Evolutionary conservation across 2,329 filamentous ascomycete genomes (phyloP), one percentile per base, ranked within the genome.

Genomic region (Fusarium continuum): DNA sequence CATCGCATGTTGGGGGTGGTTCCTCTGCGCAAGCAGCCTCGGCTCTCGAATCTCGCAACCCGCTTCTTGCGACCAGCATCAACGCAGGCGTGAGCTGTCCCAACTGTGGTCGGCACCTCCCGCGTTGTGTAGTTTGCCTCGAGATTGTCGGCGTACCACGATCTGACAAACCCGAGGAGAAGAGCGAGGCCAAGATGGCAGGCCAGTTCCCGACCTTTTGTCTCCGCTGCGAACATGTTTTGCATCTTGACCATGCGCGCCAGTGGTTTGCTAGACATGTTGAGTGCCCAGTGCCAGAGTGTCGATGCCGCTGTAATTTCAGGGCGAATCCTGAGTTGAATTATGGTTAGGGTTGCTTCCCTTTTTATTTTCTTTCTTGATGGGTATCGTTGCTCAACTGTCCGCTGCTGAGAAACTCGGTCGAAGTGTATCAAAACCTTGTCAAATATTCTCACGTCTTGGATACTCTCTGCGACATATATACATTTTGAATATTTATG

Each of bases 231-330:
- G 87, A 89, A 69, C 88, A 91, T 70, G 86, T 88, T 9, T 75
- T 88, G 69, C 88, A 91, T 67, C 78, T 89, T 54, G 88, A 90
- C 66, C 88, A 90, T 70, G 87, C 87, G 6, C 76, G 85, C 65
- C 82, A 85, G 74, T 91, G 88, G 88, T 91, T 90, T 68, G 78
- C 82, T 7, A 76, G 85, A 26, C 87, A 90, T 64, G 80, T 81
- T 23, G 86, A 90, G 74, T 90, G 88, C 69, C 87, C 88, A 0
- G 86, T 90, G 44, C 86, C 88, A 1, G 88, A 90, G 74, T 91
- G 88, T 69, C 80, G 85, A 46, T 91, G 88, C 63, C 80, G 83
- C 29, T 90, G 87, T 71, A 87, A 86, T 69, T 86, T 85, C 57
- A 78, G 82, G 64, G 83, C 84, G 11, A 87, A 87, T 54, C 84